Conservation (phyloP, 2,329 filamentous ascomycete species). For the Paramyrothecium sp. region DNA sequence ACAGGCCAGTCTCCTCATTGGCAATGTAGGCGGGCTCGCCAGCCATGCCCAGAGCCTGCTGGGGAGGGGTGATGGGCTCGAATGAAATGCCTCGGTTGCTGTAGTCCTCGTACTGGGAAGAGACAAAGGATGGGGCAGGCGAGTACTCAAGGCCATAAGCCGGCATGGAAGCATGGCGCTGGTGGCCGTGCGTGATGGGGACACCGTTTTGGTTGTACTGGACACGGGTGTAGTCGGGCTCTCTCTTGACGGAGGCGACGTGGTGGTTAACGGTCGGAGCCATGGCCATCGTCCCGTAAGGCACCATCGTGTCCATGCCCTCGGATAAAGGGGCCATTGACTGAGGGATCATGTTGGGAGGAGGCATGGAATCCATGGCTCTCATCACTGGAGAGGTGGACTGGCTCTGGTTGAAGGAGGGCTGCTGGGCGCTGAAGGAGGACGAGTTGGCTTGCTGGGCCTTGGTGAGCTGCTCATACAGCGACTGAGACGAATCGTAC, state of each 20-base stretch:
- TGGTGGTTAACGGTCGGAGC: conserved; percentile 67
- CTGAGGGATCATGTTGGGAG: conserved; percentile 74
- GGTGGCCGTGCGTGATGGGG: conserved; percentile 77
- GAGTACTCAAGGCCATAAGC: conserved; percentile 95
- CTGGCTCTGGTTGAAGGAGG: conserved; percentile 72
- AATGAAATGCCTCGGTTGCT: conserved; percentile 94
- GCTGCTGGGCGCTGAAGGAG: conserved; percentile 81
- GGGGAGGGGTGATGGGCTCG: conserved; percentile 93
- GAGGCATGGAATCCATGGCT: conserved; percentile 91
- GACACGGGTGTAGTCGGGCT: conserved; percentile 77
- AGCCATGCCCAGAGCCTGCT: conserved; percentile 78
- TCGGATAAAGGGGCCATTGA: conserved; percentile 56
- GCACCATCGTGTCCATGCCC: conserved; percentile 70
- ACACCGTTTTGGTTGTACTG: conserved; percentile 93
- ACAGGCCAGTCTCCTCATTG: conserved; percentile 94
- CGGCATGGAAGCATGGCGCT: conserved; percentile 97
- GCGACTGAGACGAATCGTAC: conserved; percentile 97
- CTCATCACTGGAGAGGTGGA: conserved; percentile 86
- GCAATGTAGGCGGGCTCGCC: conserved; percentile 95
- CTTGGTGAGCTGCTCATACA: conserved; percentile 99
- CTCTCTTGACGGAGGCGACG: conserved; percentile 73
- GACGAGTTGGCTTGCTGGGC: conserved; percentile 98
- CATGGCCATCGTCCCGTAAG: conserved; percentile 70
- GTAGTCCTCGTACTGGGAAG: conserved; percentile 98
- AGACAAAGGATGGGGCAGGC: conserved; percentile 94